Evolutionary conservation across 2,329 filamentous ascomycete species (phyloP).

Genomic region (Cordyceps cicadae): DNA sequence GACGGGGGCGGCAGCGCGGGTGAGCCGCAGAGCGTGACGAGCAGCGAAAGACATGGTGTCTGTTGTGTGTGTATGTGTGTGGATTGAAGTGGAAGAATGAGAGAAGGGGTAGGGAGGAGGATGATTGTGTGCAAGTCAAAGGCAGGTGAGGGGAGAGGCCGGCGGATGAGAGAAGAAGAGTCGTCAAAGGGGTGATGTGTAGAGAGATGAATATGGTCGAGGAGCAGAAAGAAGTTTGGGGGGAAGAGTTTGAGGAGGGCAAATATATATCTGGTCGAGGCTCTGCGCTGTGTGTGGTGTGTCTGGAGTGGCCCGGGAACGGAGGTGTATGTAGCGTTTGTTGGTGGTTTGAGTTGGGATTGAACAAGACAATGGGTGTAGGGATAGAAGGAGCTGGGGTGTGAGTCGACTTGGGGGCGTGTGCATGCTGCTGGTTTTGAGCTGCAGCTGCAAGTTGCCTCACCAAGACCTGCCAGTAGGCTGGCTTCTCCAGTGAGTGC

Average conservation of each 20-base stretch:
- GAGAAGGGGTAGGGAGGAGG: neutral
- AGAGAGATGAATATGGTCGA: conserved; percentile 1
- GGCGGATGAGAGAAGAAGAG: neutral
- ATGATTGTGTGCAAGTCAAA: neutral
- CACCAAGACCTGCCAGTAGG: too few relatives aligned
- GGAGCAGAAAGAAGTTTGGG: neutral
- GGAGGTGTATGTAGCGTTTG: neutral
- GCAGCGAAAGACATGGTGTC: conserved; percentile 28
- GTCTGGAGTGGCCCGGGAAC: conserved; percentile 3
- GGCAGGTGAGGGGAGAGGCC: neutral
- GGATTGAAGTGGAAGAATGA: neutral
- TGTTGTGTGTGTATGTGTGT: conserved; percentile 14
- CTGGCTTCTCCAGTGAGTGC: neutral
- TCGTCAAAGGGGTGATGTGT: too few relatives aligned
- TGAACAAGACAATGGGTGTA: neutral
- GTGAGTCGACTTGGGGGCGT: neutral
- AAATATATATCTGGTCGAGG: conserved; percentile 11
- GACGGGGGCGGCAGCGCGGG: conserved; percentile 22
- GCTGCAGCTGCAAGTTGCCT: neutral
- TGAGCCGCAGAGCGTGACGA: conserved; percentile 27
- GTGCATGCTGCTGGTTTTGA: neutral
- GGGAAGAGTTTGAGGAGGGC: neutral
- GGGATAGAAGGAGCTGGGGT: neutral
- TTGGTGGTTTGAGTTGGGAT: neutral
- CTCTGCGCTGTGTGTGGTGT: neutral